Conservation (phyloP, 371 early-diverging fungal genomes). For the Syncephalastrum racemosum region DNA sequence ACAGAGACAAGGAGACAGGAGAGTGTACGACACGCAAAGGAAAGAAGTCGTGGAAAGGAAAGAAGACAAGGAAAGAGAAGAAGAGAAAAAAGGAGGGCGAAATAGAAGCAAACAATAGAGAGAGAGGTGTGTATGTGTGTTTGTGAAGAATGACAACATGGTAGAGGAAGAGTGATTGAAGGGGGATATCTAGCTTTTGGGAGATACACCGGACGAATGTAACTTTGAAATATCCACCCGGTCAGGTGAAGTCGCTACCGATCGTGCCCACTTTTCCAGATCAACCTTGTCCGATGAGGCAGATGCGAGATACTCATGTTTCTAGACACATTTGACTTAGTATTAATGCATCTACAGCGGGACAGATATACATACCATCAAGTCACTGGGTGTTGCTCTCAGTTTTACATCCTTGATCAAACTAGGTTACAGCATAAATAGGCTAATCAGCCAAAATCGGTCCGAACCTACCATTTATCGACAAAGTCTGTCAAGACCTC, state of each 20-base stretch:
- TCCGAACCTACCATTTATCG: slow-evolving; percentile 60
- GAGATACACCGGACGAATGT: slow-evolving; percentile 6
- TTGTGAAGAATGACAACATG: too few relatives aligned
- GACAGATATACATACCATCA: slow-evolving; percentile 53
- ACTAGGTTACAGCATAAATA: slow-evolving; percentile 29
- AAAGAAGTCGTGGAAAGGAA: too few relatives aligned
- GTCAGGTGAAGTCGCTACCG: slow-evolving; percentile 16
- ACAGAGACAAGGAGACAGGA: too few relatives aligned
- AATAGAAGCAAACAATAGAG: too few relatives aligned
- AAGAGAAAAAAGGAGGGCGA: too few relatives aligned
- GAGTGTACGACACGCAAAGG: too few relatives aligned
- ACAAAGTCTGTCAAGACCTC: slow-evolving; percentile 78
- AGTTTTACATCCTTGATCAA: slow-evolving; percentile 73
- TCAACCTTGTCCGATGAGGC: slow-evolving; percentile 58
- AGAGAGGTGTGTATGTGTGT: too few relatives aligned
- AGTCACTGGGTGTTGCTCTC: slow-evolving; percentile 73
- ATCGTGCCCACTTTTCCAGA: slow-evolving; percentile 52
- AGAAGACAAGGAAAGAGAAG: too few relatives aligned
- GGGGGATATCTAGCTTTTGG: too few relatives aligned
- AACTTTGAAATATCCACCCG: slow-evolving; percentile 14
- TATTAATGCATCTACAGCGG: neutral
- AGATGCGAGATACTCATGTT: slow-evolving; percentile 54
- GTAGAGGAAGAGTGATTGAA: too few relatives aligned
- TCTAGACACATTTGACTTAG: slow-evolving; percentile 25
- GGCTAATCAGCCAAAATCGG: neutral